Evolutionary conservation across 1,139 yeast species (phyloP), one percentile per base, ranked within the genome.

Genomic region (Diutina neorugosa): DNA sequence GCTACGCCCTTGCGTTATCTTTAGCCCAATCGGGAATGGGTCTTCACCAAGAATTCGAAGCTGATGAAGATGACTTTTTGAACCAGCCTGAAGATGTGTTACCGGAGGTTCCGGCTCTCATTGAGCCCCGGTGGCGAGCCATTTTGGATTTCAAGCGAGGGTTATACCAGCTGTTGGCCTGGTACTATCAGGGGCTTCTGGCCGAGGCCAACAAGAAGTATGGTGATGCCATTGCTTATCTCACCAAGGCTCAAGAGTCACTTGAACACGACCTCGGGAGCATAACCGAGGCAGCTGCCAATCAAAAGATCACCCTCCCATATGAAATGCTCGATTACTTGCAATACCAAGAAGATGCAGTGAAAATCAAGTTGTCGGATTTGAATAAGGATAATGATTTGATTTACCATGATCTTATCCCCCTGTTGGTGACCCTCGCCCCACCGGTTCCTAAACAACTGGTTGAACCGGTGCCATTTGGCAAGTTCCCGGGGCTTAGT

Each of bases 311-410:
- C 20, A 67, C 64, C 4, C 18, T 37, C 5, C 25, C 31, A 9
- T 74, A 70, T 58, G 78, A 72, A 51, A 59, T 74, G 43, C 63
- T 73, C 54, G 79, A 76, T 54, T 69, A 71, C 53, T 68, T 67
- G 58, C 76, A 76, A 56, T 71, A 67, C 54, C 80, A 76, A 54
- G 66, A 69, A 51, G 80, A 76, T 57, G 69, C 77, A 0, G 66
- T 77, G 53, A 66, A 67, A 27, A 71, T 74, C 46, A 78, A 78
- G 52, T 63, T 81, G 49, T 65, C 65, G 3, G 74, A 76, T 9
- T 64, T 86, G 57, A 81, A 76, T 41, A 88, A 86, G 60, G 98
- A 93, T 62, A 93, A 93, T 62, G 97, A 93, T 63, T 84, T 82
- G 62, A 88, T 93, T 50, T 93, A 87, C 62, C 96, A 93, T 65